phyloP scores from a whole-genome alignment of 1,139 yeast genomes.

The Hansenula lynferdii region DNA sequence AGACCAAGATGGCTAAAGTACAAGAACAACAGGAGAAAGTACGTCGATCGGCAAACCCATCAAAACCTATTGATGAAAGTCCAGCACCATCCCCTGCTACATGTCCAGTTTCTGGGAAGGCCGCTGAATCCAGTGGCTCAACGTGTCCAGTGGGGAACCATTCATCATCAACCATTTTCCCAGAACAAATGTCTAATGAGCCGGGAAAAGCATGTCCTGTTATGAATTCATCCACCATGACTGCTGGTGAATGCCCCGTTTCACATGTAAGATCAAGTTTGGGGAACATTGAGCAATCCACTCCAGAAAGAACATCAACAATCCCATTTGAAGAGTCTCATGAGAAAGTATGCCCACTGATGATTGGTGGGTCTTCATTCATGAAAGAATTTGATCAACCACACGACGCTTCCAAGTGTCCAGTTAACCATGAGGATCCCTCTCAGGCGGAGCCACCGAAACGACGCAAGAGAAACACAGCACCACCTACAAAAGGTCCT shows the following conservation, averaged over 20 bases:
- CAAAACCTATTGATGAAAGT: too few relatives aligned
- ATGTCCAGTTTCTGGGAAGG: conserved; percentile 21
- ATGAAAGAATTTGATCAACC: conserved; percentile 4
- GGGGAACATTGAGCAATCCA: neutral
- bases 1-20: conserved; percentile 1
- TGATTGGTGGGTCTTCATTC: conserved; percentile 32
- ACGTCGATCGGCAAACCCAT: too few relatives aligned
- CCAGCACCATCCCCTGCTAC: conserved; percentile 1
- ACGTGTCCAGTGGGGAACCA: neutral
- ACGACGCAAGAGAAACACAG: too few relatives aligned
- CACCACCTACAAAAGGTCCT: conserved; percentile 24
- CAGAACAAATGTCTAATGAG: neutral
- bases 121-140: conserved; percentile 7
- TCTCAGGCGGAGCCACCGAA: too few relatives aligned
- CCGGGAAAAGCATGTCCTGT: neutral
- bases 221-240: neutral
- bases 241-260: conserved; percentile 17
- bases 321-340: neutral
- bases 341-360: conserved; percentile 34
- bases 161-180: neutral
- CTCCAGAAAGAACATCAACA: neutral
- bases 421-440: neutral
- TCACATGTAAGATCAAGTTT: conserved; percentile 9
- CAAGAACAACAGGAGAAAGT: neutral
- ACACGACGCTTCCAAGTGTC: neutral